Percentiles rank a stretch among this genome's conserved stretches.
Conservation (phyloP, 345 rosid species). For the Dipteronia dyeriana region DNA sequence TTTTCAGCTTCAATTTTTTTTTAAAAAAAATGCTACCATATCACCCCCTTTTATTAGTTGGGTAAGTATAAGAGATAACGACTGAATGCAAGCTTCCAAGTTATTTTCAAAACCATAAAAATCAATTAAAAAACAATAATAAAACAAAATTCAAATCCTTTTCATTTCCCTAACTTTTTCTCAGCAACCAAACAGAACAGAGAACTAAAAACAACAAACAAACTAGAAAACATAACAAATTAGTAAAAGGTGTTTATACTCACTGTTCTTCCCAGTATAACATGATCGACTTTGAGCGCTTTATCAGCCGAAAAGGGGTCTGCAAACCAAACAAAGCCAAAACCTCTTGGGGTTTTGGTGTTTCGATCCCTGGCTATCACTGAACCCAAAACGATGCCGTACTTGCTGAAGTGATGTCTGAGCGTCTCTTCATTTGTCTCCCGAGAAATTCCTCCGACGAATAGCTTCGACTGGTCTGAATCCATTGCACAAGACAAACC, state of each 20-base stretch:
- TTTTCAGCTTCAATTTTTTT: no score
- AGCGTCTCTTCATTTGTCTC: constrained; percentile 63
- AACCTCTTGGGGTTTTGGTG: constrained; percentile 54
- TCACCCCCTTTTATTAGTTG: neutral
- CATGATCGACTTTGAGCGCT: constrained; percentile 61
- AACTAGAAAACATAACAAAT: neutral
- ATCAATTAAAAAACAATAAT: neutral
- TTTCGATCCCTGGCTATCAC: constrained; percentile 50
- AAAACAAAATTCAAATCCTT: neutral
- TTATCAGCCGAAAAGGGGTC: constrained; percentile 47
- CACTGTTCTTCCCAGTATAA: constrained; percentile 71
- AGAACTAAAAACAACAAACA: neutral
- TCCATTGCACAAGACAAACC: constrained; percentile 48
- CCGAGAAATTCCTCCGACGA: constrained; percentile 65
- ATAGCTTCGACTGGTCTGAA: constrained; percentile 54
- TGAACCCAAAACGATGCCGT: constrained; percentile 58
- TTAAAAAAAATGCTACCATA: neutral
- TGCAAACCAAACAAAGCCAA: constrained; percentile 73
- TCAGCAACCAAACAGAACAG: constrained; percentile 15
- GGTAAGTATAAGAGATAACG: no score
- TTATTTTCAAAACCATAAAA: neutral
- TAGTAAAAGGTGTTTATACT: constrained; percentile 28
- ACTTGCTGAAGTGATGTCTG: constrained; percentile 57
- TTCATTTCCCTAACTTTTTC: constrained; percentile 1
- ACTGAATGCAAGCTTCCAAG: neutral